Base-by-base conservation (phyloP, 2,329 filamentous ascomycete genomes). In the Alternaria alternata region DNA sequence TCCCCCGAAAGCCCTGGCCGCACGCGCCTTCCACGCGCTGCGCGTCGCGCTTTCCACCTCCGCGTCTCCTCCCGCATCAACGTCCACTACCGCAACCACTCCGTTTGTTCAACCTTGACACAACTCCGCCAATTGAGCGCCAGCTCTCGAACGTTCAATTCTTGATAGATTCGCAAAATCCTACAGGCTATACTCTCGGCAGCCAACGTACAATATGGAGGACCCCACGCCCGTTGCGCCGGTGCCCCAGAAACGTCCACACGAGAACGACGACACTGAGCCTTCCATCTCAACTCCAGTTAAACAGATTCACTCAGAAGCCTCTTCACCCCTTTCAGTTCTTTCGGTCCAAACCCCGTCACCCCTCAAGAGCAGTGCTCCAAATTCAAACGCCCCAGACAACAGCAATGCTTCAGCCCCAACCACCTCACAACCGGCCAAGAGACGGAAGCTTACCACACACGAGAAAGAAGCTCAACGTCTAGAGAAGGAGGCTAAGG, bases 381-480 rank as follows among this genome's bases (percentile, higher is more conserved):
- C 57, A 5, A 65, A 56, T 39, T 54, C 63, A n/a, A 64, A 61
- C 20, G 61, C 61, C 14, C 62, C 65, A 6, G 54, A 51, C 30
- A 70, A 60, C 59, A 70, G 57, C 56, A 64, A 60, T 38, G 42
- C 32, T 44, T 28, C 51, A 32, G 39, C 42, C 28, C 20, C 57
- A n/a, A 51, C 57, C 30, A 24, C 44, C 38, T 64, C 61, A 28
- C 72, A 75, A 39, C 75, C 81, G 26, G 72, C 76, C 14, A 84
- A 84, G 69, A 68, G 78, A 39, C 70, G 79, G 54, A 82, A 80
- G 59, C 64, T 83, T 44, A 83, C 81, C 1, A 62, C 71, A 34
- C 64, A 79, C 51, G 82, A 84, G 65, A 81, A 81, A 58, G 75
- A 81, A 26, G 71, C 78, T 34, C 69, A 77, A 51, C 68, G 64